Percentiles rank a stretch among this genome's conserved stretches.
These are phyloP conservation scores for Protomyces inouyei DNA, from an alignment of 1,139 yeast species.

Conservation along the genomic window DNA sequence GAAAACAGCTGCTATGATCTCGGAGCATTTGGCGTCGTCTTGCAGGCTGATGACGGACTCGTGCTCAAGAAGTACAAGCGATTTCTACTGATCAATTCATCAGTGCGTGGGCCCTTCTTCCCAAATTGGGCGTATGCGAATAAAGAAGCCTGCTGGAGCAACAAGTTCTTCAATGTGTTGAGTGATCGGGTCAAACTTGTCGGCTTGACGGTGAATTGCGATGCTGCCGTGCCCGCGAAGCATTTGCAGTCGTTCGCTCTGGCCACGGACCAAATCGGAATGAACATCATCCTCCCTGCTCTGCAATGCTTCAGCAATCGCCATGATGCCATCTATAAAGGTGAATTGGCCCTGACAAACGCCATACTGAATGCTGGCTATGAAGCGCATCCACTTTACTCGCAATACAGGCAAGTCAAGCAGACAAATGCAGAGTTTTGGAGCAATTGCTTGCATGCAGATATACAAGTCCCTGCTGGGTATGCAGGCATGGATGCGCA, in stretches of 20 bases:
- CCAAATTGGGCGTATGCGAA: constrained; percentile 9
- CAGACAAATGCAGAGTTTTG: neutral
- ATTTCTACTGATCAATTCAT: constrained; percentile 8
- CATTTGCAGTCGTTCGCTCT: constrained; percentile 16
- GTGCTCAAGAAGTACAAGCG: constrained; percentile 5
- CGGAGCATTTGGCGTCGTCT: constrained; percentile 4
- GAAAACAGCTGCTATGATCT: constrained; percentile 14
- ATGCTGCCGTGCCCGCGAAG: neutral
- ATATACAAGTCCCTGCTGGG: neutral
- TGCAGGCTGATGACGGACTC: neutral
- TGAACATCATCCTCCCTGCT: constrained; percentile 9
- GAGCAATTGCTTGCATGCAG: neutral
- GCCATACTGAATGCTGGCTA: constrained; percentile 10
- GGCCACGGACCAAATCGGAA: constrained; percentile 3
- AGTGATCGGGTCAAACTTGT: neutral
- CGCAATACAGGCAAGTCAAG: neutral
- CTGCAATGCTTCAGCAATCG: neutral
- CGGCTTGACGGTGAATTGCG: constrained; percentile 15
- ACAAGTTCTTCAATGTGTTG: neutral
- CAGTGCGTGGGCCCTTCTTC: constrained; percentile 18
- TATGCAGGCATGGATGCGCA: constrained; percentile 11
- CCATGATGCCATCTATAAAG: constrained; percentile 1
- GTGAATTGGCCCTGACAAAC: constrained; percentile 7
- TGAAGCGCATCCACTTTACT: constrained; percentile 13
- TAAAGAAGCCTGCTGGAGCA: constrained; percentile 3